Conservation (phyloP, 2,329 filamentous ascomycete species). For the Aspergillus vadensis region DNA sequence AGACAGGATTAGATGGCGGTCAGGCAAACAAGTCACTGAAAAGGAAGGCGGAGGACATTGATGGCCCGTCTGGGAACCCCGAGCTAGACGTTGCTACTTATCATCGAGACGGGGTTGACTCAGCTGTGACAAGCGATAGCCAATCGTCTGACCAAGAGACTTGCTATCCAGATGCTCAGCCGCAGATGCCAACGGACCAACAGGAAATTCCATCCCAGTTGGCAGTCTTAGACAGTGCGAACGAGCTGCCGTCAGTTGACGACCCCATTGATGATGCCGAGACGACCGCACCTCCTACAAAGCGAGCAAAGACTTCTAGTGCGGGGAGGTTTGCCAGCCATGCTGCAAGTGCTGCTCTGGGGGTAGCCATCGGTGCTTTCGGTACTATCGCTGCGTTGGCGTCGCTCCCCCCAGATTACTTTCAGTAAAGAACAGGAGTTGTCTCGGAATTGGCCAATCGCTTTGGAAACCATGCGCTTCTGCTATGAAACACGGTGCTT, state of each 20-base stretch:
- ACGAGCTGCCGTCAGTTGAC: constrained; percentile 12
- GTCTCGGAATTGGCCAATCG: constrained; percentile 5
- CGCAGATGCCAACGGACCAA: constrained; percentile 15
- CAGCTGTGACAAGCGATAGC: neutral
- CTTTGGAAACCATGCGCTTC: neutral
- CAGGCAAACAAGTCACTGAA: constrained; percentile 22
- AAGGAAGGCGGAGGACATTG: constrained; percentile 36
- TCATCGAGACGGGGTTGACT: neutral
- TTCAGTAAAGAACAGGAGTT: constrained; percentile 28
- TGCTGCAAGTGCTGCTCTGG: constrained; percentile 42
- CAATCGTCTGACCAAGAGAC: constrained; percentile 9
- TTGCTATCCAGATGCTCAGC: constrained; percentile 31
- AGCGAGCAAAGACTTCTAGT: constrained; percentile 31
- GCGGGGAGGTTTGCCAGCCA: constrained; percentile 35
- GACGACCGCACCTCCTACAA: constrained; percentile 26
- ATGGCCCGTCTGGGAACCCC: constrained; percentile 7
- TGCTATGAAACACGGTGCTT: constrained; percentile 4
- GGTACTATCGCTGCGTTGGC: constrained; percentile 45
- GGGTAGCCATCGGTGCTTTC: constrained; percentile 45
- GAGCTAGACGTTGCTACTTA: neutral
- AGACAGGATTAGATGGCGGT: neutral
- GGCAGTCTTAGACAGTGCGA: constrained; percentile 2
- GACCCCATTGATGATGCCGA: constrained; percentile 18
- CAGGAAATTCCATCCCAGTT: constrained; percentile 13
- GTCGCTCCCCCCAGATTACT: constrained; percentile 47